phyloP scores from a whole-genome alignment of 345 rosid genomes.

The Dipteronia dyeriana region DNA sequence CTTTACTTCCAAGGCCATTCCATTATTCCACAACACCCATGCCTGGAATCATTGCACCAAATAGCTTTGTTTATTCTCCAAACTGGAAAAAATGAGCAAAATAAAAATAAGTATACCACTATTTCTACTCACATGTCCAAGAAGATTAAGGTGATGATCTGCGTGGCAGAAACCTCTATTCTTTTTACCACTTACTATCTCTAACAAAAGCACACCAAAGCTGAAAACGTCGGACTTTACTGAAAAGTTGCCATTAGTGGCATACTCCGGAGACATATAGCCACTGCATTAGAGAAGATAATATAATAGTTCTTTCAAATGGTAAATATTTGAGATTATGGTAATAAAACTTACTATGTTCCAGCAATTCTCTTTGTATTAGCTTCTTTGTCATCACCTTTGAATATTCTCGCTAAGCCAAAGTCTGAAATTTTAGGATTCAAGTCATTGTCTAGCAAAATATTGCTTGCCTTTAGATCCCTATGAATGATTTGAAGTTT shows the following conservation, averaged over 20 bases:
- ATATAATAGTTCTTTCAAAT: neutral
- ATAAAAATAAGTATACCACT: neutral
- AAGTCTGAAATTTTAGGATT: slow-evolving; percentile 47
- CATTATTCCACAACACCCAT: no score
- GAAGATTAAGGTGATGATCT: slow-evolving; percentile 23
- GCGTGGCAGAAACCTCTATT: slow-evolving; percentile 33
- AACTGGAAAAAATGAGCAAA: no score
- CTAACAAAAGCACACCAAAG: slow-evolving; percentile 34
- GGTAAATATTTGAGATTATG: neutral
- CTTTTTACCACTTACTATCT: slow-evolving; percentile 33
- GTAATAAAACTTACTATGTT: slow-evolving; percentile 43
- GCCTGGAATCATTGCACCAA: no score
- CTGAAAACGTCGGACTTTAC: slow-evolving; percentile 35
- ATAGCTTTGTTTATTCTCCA: no score
- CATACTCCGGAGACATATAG: slow-evolving; percentile 35
- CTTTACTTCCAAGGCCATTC: no score
- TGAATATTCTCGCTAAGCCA: slow-evolving; percentile 38
- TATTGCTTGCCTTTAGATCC: slow-evolving; percentile 44
- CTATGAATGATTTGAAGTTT: slow-evolving; percentile 49
- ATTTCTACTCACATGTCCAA: slow-evolving; percentile 27
- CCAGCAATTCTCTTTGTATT: slow-evolving; percentile 48
- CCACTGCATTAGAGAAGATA: slow-evolving; percentile 11
- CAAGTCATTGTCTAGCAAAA: slow-evolving; percentile 31
- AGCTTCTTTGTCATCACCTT: slow-evolving; percentile 28
- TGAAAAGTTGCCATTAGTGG: slow-evolving; percentile 27